Base-by-base conservation (phyloP, 768 basidiomycete species). In the Xerocomellus intermedius region DNA sequence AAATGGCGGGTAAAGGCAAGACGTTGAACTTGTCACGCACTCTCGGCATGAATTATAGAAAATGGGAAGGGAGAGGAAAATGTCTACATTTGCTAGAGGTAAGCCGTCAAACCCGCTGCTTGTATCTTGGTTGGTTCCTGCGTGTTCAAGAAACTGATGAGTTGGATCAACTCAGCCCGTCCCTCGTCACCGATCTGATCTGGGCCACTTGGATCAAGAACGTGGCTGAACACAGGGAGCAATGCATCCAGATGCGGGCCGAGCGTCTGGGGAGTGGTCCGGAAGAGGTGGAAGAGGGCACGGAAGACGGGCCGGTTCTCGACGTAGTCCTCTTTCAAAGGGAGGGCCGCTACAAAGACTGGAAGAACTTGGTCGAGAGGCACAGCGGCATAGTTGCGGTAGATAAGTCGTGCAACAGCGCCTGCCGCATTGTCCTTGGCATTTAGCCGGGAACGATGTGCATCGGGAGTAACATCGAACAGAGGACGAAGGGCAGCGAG, bases 361-460 rank as follows among this genome's bases (percentile, higher is more conserved):
- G 94, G 93, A 12, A 98, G 82, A 48, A 97, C 93, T 72, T 93
- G 87, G 48, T 94, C 91, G 37, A 98, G 84, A 24, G 96, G 96
- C 17, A 98, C 73, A 14, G 87, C 92, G 13, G 75, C 68, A 5
- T 80, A 74, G 72, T 94, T 94, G 67, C 88, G 88, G 64, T 84
- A 69, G 66, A 98, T 88, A 69, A 98, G 80, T 16, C 97, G 87
- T 5, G 85, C 85, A 49, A 98, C 90, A 24, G 94, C 91, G 42
- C 97, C 97, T 8, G 88, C 83, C n/a, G 97, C 97, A 70, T 99
- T 99, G 74, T 99, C 97, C 58, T 87, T 87, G 19, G 94, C 94
- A 68, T 94, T 95, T 57, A 92, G 73, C 42, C 77, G 78, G 8
- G 89, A 74, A 7, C 82, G 66, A n/a, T 85, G 76, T 7, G 90